Base-by-base conservation (phyloP, 345 rosid genomes). In the Camelina laxa region DNA sequence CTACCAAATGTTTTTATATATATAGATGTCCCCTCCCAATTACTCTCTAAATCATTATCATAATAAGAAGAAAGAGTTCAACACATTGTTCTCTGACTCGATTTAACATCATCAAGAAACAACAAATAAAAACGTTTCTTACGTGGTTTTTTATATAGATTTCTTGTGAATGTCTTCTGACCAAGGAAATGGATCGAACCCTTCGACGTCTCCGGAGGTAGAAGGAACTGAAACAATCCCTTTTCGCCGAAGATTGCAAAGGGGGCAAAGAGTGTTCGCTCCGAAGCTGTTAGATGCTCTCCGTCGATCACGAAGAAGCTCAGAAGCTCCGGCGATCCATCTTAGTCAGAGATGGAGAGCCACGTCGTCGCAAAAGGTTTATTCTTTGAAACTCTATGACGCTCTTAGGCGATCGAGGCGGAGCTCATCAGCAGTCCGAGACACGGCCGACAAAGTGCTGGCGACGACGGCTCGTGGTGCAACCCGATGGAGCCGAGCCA, bases 401-500 rank as follows among this genome's bases (percentile, higher is more conserved):
- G 98, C 97, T 50, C 77, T 96, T 22, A 79, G 78, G 30, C 89
- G 87, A 27, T 83, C 88, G 59, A 70, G 73, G 22, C 60, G 71
- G 85, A 86, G 47, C 69, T 83, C 73, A 49, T 82, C 73, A 49
- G 54, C 85, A 83, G 94, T 96, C 13, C 80, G 98, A 1, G 92
- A 89, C 69, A 94, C 92, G 7, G 99, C 99, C 4, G 95, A 96
- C 67, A 80, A 78, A 64, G 92, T 86, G 13, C 79, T 95, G 2
- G 99, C 99, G 0, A 82, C 81, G 6, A 88, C 99, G 2, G 99
- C 96, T 42, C 92, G 87, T 72, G 97, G 99, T 44, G 76, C 82
- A 63, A 85, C 90, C 42, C 75, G 96, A 71, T 95, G 99, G 99
- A 95, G 99, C 79, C 86, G 94, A 47, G 97, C 99, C 49, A 92